Conservation (phyloP, 2,329 filamentous ascomycete species). For the Rhytidhysteron rufulum region DNA sequence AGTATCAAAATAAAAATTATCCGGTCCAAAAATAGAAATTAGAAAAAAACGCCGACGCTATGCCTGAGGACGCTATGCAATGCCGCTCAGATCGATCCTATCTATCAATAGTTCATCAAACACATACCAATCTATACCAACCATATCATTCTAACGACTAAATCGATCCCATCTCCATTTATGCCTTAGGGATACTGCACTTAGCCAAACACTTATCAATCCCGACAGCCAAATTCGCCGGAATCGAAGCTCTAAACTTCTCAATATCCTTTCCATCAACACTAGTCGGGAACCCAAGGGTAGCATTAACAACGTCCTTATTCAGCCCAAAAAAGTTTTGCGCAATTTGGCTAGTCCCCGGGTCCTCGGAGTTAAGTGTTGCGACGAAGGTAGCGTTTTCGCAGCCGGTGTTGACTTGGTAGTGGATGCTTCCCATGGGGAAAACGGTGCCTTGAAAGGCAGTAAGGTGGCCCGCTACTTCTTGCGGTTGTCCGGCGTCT, state of each 20-base stretch:
- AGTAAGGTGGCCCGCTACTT: constrained; percentile 37
- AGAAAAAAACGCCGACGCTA: not conserved
- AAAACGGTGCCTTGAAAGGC: constrained; percentile 47
- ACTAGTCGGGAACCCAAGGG: constrained; percentile 32
- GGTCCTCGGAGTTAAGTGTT: constrained; percentile 42
- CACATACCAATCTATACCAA: not conserved
- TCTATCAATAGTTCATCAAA: no score
- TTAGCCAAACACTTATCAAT: constrained; percentile 52
- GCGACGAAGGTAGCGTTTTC: constrained; percentile 43
- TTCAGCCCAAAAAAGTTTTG: constrained; percentile 43
- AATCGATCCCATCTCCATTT: not conserved
- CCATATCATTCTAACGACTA: not conserved
- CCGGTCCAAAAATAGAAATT: no score
- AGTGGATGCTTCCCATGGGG: constrained; percentile 46
- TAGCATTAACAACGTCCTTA: constrained; percentile 32
- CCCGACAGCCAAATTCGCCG: constrained; percentile 49
- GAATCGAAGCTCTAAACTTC: constrained; percentile 35
- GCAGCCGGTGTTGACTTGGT: constrained; percentile 47
- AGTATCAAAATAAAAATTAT: no score
- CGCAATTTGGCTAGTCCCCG: constrained; percentile 39
- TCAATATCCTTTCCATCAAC: constrained; percentile 35
- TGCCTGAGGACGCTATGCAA: no score
- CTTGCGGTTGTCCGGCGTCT: constrained; percentile 24
- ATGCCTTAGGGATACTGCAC: constrained; percentile 41
- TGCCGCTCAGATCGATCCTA: no score